phyloP scores from a whole-genome alignment of 179 eudicot species.

The Beta macrorhiza region DNA sequence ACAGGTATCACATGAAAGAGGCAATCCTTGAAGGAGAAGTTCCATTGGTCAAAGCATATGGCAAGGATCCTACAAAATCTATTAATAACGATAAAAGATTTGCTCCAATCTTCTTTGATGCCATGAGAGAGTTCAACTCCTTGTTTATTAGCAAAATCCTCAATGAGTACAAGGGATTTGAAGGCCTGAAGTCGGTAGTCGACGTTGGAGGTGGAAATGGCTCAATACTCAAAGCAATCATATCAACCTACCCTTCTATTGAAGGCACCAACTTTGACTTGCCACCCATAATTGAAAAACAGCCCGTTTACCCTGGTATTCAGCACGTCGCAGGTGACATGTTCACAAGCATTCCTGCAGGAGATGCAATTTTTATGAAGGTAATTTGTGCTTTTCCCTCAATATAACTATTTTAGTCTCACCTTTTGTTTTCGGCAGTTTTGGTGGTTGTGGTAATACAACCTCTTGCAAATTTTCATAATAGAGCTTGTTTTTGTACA shows the following conservation, averaged over 20 bases:
- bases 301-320: conserved; percentile 9
- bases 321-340: conserved; percentile 19
- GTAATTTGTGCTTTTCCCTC: background rate
- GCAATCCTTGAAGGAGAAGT: conserved; percentile 24
- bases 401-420: background rate
- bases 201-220: conserved; percentile 24
- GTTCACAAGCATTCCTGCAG: conserved; percentile 11
- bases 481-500: too few relatives aligned
- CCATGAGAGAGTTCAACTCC: conserved; percentile 15
- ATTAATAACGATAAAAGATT: conserved; percentile 11
- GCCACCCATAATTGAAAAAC: conserved; percentile 16
- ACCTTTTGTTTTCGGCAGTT: background rate
- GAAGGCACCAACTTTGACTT: conserved; percentile 28
- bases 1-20: conserved; percentile 25
- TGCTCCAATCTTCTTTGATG: conserved; percentile 3
- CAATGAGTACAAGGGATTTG: conserved; percentile 22
- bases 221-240: conserved; percentile 21
- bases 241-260: conserved; percentile 21
- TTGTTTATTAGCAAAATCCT: conserved; percentile 19
- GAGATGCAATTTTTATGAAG: conserved; percentile 27
- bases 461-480: background rate
- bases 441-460: background rate
- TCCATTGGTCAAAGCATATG: conserved; percentile 14
- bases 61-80: conserved; percentile 3
- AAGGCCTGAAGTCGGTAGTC: conserved; percentile 19